These are phyloP conservation scores for Vanrija sp. DNA, from an alignment of 1,284 basidiomycete species.

Conservation along the genomic window DNA sequence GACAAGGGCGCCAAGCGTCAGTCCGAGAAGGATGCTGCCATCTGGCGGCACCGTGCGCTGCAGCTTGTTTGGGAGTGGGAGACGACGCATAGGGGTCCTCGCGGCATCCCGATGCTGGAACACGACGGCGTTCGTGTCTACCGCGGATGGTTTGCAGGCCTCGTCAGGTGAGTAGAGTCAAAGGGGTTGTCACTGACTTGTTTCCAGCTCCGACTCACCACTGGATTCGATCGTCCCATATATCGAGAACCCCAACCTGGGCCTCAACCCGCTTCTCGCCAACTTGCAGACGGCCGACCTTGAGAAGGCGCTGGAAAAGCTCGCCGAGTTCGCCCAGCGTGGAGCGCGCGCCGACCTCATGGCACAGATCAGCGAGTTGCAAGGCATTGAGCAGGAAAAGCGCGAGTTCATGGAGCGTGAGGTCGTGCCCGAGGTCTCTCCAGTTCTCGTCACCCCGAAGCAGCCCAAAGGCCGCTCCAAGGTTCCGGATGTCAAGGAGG, in stretches of 20 bases:
- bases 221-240: slow-evolving; percentile 34
- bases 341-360: slow-evolving; percentile 17
- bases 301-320: slow-evolving; percentile 25
- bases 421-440: slow-evolving; percentile 33
- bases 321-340: slow-evolving; percentile 22
- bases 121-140: slow-evolving; percentile 43
- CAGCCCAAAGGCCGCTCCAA: slow-evolving; percentile 5
- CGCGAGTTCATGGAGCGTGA: slow-evolving; percentile 25
- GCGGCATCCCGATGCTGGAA: slow-evolving; percentile 13
- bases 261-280: slow-evolving; percentile 17
- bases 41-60: slow-evolving; percentile 11
- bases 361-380: slow-evolving; percentile 21
- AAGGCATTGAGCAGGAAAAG: slow-evolving; percentile 21
- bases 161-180: slow-evolving; percentile 28
- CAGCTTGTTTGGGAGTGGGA: slow-evolving; percentile 30
- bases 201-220: slow-evolving; percentile 25
- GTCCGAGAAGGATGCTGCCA: not conserved
- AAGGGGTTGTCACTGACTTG: not conserved
- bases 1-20: not conserved
- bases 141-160: slow-evolving; percentile 41
- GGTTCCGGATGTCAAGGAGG: slow-evolving; percentile 4
- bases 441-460: slow-evolving; percentile 25
- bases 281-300: slow-evolving; percentile 27
- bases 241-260: slow-evolving; percentile 16
- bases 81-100: not conserved